Percentiles rank a stretch among this genome's conserved stretches.
phyloP scores from a whole-genome alignment of 805 yeast genomes.

The Nadsonia fulvescens region DNA sequence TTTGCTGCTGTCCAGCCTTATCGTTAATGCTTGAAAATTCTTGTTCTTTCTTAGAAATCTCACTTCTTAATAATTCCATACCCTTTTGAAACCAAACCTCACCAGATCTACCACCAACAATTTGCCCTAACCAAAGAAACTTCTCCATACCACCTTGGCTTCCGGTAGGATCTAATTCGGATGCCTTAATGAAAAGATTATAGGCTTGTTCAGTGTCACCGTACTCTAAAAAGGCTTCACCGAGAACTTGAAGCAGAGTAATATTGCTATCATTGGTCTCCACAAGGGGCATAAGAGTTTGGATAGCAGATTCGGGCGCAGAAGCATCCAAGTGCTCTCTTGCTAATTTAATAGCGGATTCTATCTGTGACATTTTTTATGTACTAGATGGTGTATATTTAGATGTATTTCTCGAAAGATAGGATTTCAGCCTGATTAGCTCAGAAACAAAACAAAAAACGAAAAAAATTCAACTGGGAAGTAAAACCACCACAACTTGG shows the following conservation, averaged over 20 bases:
- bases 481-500: too few relatives aligned
- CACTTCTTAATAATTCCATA: slow-evolving; percentile 29
- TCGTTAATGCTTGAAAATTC: neutral
- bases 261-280: slow-evolving; percentile 10
- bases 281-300: slow-evolving; percentile 20
- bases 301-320: slow-evolving; percentile 38
- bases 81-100: slow-evolving; percentile 45
- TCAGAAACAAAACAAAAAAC: too few relatives aligned
- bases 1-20: slow-evolving; percentile 7
- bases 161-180: slow-evolving; percentile 55
- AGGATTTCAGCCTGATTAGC: too few relatives aligned
- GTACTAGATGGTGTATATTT: too few relatives aligned
- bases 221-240: slow-evolving; percentile 63
- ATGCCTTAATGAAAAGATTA: slow-evolving; percentile 36
- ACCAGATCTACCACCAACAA: slow-evolving; percentile 70
- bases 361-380: too few relatives aligned
- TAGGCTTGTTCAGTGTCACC: slow-evolving; percentile 71
- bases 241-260: slow-evolving; percentile 24
- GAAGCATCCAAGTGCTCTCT: slow-evolving; percentile 27
- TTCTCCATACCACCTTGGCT: slow-evolving; percentile 47
- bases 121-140: slow-evolving; percentile 80
- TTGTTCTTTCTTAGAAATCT: slow-evolving; percentile 16
- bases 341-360: too few relatives aligned
- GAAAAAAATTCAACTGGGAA: too few relatives aligned
- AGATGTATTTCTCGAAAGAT: too few relatives aligned